A percentile compares a stretch with the other conserved stretches of the same genome.
Conservation (phyloP, 2,329 filamentous ascomycete species). For the Aspergillus brasiliensis region DNA sequence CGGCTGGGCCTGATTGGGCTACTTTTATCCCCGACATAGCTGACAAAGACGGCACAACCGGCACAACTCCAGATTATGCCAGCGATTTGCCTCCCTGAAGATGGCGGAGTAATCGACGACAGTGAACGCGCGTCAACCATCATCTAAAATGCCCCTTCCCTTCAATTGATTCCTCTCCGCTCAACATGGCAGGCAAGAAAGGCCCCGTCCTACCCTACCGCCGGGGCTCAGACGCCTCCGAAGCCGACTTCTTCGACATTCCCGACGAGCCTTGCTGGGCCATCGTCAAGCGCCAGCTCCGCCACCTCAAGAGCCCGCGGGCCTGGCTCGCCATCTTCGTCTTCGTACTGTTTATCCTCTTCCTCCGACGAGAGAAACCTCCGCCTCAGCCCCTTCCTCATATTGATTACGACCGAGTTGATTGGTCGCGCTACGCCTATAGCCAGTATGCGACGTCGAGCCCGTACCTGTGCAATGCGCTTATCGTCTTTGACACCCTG, state of each 20-base stretch:
- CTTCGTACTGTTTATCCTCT: slow-evolving; percentile 30
- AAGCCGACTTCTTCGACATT: slow-evolving; percentile 40
- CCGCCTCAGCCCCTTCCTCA: slow-evolving; percentile 25
- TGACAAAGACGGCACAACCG: background rate
- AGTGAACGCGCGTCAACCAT: background rate
- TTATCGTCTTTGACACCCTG: slow-evolving; percentile 47
- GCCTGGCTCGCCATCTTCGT: slow-evolving; percentile 31
- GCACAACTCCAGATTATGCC: background rate
- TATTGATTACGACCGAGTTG: slow-evolving; percentile 36
- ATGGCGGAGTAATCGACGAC: background rate
- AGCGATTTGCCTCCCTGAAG: background rate
- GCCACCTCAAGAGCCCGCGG: slow-evolving; percentile 24
- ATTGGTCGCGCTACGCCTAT: slow-evolving; percentile 49
- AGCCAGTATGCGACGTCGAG: slow-evolving; percentile 46
- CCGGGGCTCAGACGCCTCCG: slow-evolving; percentile 34
- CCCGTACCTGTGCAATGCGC: slow-evolving; percentile 45
- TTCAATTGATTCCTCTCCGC: background rate
- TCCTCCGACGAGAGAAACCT: slow-evolving; percentile 23
- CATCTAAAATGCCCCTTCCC: background rate
- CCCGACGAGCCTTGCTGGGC: slow-evolving; percentile 34
- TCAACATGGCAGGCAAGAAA: slow-evolving; percentile 16
- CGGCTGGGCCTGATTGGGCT: background rate
- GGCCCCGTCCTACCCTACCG: slow-evolving; percentile 26
- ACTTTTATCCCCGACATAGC: background rate
- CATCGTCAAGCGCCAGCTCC: slow-evolving; percentile 36